These are phyloP conservation scores for Trebouxia gelatinosa DNA, from an alignment of 163 green algal species.

Conservation along the genomic window DNA sequence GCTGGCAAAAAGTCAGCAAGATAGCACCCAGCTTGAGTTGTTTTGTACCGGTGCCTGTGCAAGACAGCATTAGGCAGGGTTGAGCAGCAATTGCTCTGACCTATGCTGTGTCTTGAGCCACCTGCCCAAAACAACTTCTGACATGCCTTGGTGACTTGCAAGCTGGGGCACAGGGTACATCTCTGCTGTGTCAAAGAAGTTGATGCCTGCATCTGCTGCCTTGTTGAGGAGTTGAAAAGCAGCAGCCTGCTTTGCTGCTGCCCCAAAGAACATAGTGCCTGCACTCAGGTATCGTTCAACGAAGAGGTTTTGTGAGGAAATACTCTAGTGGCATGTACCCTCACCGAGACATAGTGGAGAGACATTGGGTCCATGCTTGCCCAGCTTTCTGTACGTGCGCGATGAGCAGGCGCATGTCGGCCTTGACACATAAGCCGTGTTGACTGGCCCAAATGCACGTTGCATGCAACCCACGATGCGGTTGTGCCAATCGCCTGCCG, in stretches of 20 bases:
- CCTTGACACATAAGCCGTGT: neutral
- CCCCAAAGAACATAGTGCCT: slow-evolving; percentile 88
- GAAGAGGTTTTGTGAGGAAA: too few relatives aligned
- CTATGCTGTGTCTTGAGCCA: slow-evolving; percentile 52
- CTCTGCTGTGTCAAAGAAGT: slow-evolving; percentile 88
- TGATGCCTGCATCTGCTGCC: slow-evolving; percentile 63
- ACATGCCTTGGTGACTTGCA: slow-evolving; percentile 62
- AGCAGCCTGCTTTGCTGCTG: slow-evolving; percentile 42
- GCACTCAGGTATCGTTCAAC: slow-evolving; percentile 33
- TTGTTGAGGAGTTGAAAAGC: slow-evolving; percentile 51
- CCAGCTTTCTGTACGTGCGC: neutral
- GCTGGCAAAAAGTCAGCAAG: neutral
- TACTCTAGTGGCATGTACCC: neutral
- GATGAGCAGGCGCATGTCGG: neutral
- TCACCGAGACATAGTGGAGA: neutral
- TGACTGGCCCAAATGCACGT: too few relatives aligned
- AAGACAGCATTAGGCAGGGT: neutral
- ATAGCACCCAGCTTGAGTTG: too few relatives aligned
- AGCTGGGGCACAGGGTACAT: slow-evolving; percentile 92
- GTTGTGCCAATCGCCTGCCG: too few relatives aligned
- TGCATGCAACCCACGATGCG: too few relatives aligned
- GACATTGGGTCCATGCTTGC: neutral
- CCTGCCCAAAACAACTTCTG: slow-evolving; percentile 67
- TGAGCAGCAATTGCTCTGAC: neutral
- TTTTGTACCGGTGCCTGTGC: neutral